A percentile compares a stretch with the other conserved stretches of the same genome.
Conservation (phyloP, 2,329 filamentous ascomycete species). For the Penicillium brasilianum region DNA sequence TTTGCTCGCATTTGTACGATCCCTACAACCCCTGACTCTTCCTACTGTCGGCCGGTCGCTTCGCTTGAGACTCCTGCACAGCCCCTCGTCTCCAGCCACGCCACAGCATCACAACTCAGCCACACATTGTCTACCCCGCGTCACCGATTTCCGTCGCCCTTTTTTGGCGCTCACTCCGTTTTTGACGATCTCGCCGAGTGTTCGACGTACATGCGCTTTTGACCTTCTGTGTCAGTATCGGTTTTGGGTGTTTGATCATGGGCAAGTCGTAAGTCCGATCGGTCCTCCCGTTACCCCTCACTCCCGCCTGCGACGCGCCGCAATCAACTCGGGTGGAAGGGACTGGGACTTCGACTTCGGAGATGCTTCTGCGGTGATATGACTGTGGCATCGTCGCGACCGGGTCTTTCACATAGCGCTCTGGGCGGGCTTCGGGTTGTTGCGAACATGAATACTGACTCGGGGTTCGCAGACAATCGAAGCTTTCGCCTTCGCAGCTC, state of each 20-base stretch:
- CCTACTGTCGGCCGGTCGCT: not conserved
- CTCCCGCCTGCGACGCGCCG: conserved; percentile 7
- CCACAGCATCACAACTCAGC: conserved; percentile 18
- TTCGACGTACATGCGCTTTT: conserved; percentile 14
- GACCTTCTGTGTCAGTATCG: not conserved
- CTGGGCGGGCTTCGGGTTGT: not conserved
- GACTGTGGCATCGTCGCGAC: not conserved
- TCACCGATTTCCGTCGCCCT: conserved; percentile 18
- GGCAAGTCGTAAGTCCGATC: conserved; percentile 44
- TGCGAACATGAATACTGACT: conserved; percentile 5
- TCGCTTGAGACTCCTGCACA: not conserved
- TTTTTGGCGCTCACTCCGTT: conserved; percentile 11
- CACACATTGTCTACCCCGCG: conserved; percentile 32
- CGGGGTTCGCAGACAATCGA: conserved; percentile 76
- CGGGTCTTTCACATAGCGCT: not conserved
- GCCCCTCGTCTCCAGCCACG: conserved; percentile 1
- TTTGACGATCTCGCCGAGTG: conserved; percentile 10
- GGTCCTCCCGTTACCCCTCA: conserved; percentile 16
- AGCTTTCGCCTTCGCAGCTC: conserved; percentile 95
- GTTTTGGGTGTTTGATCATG: conserved; percentile 35
- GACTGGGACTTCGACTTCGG: conserved; percentile 12
- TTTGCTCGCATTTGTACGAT: not conserved
- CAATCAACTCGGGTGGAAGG: conserved; percentile 5
- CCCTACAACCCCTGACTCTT: not conserved
- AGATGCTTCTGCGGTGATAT: not conserved